Conservation (phyloP, 257 asterid species). For the Osmanthus fragrans region DNA sequence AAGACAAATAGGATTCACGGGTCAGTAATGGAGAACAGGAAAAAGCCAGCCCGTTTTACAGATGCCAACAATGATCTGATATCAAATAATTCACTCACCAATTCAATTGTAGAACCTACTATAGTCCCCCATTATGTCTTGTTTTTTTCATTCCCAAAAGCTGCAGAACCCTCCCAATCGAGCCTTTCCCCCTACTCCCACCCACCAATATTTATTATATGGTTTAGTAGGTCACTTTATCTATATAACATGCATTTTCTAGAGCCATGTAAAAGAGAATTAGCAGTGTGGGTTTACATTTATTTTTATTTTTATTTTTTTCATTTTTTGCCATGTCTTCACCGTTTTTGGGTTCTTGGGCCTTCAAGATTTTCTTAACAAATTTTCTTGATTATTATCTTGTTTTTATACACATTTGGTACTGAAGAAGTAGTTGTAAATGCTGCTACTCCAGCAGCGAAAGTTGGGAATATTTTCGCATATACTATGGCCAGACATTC, state of each 20-base stretch:
- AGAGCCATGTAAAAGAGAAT: background rate
- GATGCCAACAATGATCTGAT: too few species aligned
- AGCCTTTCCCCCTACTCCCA: too few species aligned
- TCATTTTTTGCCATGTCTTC: conserved; percentile 21
- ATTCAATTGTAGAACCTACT: conserved; percentile 33
- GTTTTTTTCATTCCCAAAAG: background rate
- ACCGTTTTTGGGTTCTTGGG: conserved; percentile 10
- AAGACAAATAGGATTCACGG: conserved; percentile 51
- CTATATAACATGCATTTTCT: too few species aligned
- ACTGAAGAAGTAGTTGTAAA: conserved; percentile 11
- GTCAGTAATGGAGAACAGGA: conserved; percentile 27
- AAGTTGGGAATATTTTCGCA: conserved; percentile 62
- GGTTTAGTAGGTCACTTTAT: too few species aligned
- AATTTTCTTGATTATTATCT: conserved; percentile 27
- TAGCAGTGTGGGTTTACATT: background rate
- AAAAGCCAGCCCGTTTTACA: conserved; percentile 21
- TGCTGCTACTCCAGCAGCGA: conserved; percentile 47
- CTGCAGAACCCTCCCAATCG: background rate
- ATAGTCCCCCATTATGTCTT: background rate
- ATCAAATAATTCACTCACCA: conserved; percentile 34
- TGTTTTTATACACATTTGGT: conserved; percentile 27
- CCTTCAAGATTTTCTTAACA: conserved; percentile 17
- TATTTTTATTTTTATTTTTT: too few species aligned
- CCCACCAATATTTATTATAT: too few species aligned
- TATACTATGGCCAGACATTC: conserved; percentile 83